Base-by-base conservation (phyloP, 2,329 filamentous ascomycete genomes). In the Colletotrichum lupini region DNA sequence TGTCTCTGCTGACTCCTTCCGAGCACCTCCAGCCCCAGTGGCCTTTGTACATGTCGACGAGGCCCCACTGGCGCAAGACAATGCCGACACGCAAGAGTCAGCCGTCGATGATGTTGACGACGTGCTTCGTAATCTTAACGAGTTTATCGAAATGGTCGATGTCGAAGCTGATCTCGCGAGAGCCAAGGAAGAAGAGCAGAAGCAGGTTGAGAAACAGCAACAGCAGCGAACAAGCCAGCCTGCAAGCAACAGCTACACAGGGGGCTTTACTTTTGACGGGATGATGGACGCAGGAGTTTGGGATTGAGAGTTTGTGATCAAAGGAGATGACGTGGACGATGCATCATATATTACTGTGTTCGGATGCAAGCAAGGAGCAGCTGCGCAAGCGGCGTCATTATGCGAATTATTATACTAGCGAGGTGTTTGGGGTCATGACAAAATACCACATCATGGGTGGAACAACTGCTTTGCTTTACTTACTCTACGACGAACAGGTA, bases 41-140 rank as follows among this genome's bases (percentile, higher is more conserved):
- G 77, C 57, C 30, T 74, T 68, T 42, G 75, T 63, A 64, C 62
- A 57, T 72, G n/a, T 8, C 16, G 67, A 46, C 22, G 42, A 66
- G 9, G 26, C 24, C 12, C 28, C 16, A n/a, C 19, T 32, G 22
- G 71, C 70, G 6, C 22, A 72, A 26, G 72, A 68, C n/a, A 57
- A 60, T 22, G 46, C 67, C 7, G 42, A 62, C 19, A 57, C 14
- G n/a, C 53, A 76, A 16, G 73, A 77, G 49, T 75, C 79, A 46
- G 75, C 70, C 2, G 74, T 81, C 1, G 86, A 88, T 72, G 84
- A 86, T 68, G 85, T 85, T 49, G 83, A 80, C n/a, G 84, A 80
- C 5, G 85, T 88, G 1, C 79, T 88, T 70, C 80, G 83, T 24
- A 85, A 88, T 72, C 77, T 88, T 6, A 83, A 82, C 62, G 83